Base-by-base conservation (phyloP, 768 basidiomycete genomes). In the Rhodosporidiobolus odoratus region DNA sequence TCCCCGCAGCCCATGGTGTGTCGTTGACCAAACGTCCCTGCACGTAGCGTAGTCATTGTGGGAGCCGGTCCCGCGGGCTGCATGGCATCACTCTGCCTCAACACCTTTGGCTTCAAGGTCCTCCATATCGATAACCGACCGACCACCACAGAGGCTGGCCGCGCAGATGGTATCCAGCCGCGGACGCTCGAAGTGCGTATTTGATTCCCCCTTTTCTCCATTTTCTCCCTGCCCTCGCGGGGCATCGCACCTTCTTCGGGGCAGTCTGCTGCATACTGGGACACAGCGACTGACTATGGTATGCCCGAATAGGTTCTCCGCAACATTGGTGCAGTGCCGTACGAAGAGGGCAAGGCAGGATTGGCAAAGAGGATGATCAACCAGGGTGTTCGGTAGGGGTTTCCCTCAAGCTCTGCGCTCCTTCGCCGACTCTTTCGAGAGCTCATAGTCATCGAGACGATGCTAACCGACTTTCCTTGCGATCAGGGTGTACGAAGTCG, bases 351-450 rank as follows among this genome's bases (percentile, higher is more conserved):
- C 48, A 72, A 73, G 56, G 66, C 67, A 41, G 58, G 68, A 5
- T 66, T 75, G 15, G 76, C 75, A 6, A 76, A 77, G 65, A 52
- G 69, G 17, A 73, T 76, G 72, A 75, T 77, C 63, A 68, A 63
- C 48, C 74, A 76, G 61, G 76, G 76, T 37, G 76, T 77, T 27
- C 73, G 76, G 69, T 70, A 37, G 30, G 50, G 23, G 9, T 32
- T 30, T 27, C 35, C 1, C 37, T 41, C 23, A n/a, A n/a, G 9
- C 25, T 23, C n/a, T 8, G 25, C 16, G 15, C 25, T 37, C 43
- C 3, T 21, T 38, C 15, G 3, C 32, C 45, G n/a, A 4, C 9
- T 34, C 19, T 32, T n/a, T 17, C 32, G 34, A 53, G 52, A 27
- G 9, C n/a, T n/a, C n/a, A n/a, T n/a, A 9, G 27, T 8, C n/a